Conservation (phyloP, 495 filamentous ascomycete species). For the Xylaria flabelliformis region DNA sequence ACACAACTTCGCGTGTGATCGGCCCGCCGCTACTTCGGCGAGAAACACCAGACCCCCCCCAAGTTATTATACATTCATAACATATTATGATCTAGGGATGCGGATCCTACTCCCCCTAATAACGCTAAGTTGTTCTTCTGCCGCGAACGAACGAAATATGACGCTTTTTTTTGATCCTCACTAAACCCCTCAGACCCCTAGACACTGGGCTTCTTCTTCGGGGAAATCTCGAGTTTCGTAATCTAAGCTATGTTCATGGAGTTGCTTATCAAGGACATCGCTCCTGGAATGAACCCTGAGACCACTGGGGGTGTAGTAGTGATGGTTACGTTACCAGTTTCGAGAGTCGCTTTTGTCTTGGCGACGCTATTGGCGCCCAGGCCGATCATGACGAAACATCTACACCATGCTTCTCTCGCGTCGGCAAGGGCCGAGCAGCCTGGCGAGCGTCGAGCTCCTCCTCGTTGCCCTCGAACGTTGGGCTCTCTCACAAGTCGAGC, state of each 20-base stretch:
- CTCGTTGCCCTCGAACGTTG: conserved; percentile 54
- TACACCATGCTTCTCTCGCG: conserved; percentile 82
- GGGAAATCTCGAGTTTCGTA: conserved; percentile 10
- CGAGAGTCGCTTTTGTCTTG: not conserved
- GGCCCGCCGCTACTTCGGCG: not conserved
- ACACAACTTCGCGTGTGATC: not conserved
- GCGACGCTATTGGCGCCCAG: conserved; percentile 82
- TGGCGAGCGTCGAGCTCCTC: conserved; percentile 39
- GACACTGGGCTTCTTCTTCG: not conserved
- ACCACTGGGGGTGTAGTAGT: not conserved
- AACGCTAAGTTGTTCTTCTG: not conserved
- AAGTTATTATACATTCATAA: not conserved
- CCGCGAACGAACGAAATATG: not conserved
- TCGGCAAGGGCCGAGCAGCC: conserved; percentile 89
- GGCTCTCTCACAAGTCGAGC: conserved; percentile 76
- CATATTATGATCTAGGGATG: not conserved
- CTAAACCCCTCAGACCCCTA: too few species aligned
- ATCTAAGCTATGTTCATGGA: not conserved
- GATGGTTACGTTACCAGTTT: conserved; percentile 23
- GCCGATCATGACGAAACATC: conserved; percentile 98
- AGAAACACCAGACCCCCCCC: not conserved
- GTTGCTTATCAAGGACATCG: not conserved
- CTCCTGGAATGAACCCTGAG: not conserved
- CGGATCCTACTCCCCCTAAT: conserved; percentile 2
- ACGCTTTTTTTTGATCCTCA: not conserved